A percentile compares a stretch with the other conserved stretches of the same genome.
phyloP scores from a whole-genome alignment of 2,329 filamentous ascomycete genomes.

The Colletotrichum sp. region DNA sequence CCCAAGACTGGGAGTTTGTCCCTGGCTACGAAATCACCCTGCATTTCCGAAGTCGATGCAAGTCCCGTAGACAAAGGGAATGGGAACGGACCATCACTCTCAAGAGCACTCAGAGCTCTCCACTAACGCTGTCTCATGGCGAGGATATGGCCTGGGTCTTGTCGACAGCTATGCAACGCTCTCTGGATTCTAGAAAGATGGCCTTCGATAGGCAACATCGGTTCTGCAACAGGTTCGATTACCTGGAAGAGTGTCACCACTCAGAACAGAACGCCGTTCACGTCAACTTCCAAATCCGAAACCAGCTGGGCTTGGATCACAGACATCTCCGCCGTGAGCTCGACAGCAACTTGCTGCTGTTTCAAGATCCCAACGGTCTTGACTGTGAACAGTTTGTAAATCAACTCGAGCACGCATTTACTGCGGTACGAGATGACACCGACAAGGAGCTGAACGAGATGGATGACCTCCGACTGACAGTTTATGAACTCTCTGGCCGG shows the following conservation, averaged over 20 bases:
- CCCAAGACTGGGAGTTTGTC: constrained; percentile 49
- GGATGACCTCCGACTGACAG: constrained; percentile 54
- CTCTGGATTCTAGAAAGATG: constrained; percentile 44
- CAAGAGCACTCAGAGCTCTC: constrained; percentile 52
- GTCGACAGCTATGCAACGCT: constrained; percentile 44
- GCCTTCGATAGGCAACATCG: constrained; percentile 45
- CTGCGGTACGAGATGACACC: constrained; percentile 40
- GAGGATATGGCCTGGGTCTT: constrained; percentile 54
- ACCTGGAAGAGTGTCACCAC: constrained; percentile 41
- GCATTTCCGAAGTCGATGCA: constrained; percentile 47
- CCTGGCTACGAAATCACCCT: constrained; percentile 57
- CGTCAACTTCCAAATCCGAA: constrained; percentile 50
- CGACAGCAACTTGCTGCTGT: constrained; percentile 49
- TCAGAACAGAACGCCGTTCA: constrained; percentile 49
- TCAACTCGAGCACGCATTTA: constrained; percentile 41
- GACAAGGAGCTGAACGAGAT: constrained; percentile 45
- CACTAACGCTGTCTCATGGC: constrained; percentile 49
- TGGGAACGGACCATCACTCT: constrained; percentile 47
- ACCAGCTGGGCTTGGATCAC: constrained; percentile 55
- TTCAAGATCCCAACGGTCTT: constrained; percentile 43
- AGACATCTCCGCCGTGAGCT: constrained; percentile 48
- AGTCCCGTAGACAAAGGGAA: constrained; percentile 35
- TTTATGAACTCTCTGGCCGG: constrained; percentile 50
- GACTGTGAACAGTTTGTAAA: constrained; percentile 52
- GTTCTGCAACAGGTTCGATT: constrained; percentile 39